These are phyloP conservation scores for Nakaseomyces bracarensis DNA, from an alignment of 1,139 yeast genomes.

Conservation along the genomic window DNA sequence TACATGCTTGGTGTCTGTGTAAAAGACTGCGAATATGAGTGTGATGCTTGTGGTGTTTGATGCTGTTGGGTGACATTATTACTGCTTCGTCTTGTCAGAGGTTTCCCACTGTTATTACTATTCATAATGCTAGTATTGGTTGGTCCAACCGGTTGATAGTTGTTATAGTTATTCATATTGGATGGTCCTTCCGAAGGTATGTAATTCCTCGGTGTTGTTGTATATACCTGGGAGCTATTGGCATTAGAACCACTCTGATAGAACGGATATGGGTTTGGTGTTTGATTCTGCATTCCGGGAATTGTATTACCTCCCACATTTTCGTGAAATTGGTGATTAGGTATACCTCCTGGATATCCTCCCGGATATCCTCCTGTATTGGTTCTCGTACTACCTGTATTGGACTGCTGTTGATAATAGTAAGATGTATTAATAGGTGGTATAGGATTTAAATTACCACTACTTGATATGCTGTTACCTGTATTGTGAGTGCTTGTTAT, in stretches of 20 bases:
- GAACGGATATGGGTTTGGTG: neutral
- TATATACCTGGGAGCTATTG: neutral
- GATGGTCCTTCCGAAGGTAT: neutral
- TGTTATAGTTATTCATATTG: neutral
- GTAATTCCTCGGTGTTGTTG: neutral
- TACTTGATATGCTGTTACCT: neutral
- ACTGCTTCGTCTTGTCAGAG: neutral
- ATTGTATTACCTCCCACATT: neutral
- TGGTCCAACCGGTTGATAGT: neutral
- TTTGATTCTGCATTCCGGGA: neutral
- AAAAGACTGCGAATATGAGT: constrained; percentile 3
- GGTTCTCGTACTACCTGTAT: neutral
- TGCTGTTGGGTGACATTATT: neutral
- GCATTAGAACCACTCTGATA: neutral
- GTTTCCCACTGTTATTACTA: neutral
- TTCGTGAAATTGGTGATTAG: neutral
- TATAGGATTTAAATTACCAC: neutral
- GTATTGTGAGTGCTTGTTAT: neutral
- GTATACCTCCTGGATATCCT: neutral
- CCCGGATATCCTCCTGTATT: neutral
- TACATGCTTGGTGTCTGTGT: constrained; percentile 4
- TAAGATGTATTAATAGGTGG: constrained; percentile 3
- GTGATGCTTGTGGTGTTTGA: neutral
- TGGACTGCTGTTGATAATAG: neutral
- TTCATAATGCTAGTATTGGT: neutral